Conservation (phyloP, 345 rosid genomes). For the Acer saccharum region DNA sequence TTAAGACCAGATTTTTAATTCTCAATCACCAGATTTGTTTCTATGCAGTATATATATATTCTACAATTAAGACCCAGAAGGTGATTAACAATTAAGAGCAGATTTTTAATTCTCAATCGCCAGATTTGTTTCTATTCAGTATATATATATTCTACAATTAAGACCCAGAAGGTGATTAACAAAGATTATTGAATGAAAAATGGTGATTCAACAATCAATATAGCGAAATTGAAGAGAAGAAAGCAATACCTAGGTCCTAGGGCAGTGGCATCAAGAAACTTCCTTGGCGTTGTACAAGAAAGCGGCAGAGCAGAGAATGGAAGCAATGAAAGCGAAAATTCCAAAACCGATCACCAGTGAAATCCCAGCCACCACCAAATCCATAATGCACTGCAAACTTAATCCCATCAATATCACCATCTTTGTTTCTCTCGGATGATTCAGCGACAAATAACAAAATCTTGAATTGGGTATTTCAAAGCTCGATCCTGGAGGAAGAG, state of each 20-base stretch:
- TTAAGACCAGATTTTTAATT: too few species aligned
- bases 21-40: too few species aligned
- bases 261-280: conserved; percentile 28
- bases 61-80: too few species aligned
- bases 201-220: not conserved
- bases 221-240: not conserved
- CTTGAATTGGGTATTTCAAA: not conserved
- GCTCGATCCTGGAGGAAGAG: too few species aligned
- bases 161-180: not conserved
- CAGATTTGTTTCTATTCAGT: not conserved
- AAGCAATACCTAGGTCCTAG: conserved; percentile 1
- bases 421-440: not conserved
- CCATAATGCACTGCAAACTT: conserved; percentile 58
- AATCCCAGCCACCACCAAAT: conserved; percentile 71
- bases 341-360: conserved; percentile 77
- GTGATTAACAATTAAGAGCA: too few species aligned
- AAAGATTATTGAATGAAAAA: not conserved
- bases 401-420: conserved; percentile 46
- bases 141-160: not conserved
- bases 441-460: not conserved
- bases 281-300: conserved; percentile 70
- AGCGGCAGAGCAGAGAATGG: conserved; percentile 78
- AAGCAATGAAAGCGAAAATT: conserved; percentile 65
- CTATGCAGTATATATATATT: too few species aligned
- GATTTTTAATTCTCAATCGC: not conserved